Evolutionary conservation across 352 stramenopile species (phyloP).

Genomic region (Phytophthora cryptogea): DNA sequence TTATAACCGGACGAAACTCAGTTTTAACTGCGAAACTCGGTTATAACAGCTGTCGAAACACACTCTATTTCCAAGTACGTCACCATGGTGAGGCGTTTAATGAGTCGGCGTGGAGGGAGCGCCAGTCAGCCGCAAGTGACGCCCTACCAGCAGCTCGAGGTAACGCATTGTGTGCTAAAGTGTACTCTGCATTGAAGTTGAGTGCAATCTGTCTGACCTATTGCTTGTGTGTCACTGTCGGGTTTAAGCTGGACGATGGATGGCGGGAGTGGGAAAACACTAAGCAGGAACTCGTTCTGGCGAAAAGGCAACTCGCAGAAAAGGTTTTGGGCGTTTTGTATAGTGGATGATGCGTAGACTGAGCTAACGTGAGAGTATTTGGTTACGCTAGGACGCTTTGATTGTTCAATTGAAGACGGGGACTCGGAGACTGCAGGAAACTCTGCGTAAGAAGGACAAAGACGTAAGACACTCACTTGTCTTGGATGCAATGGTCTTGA

Average conservation of each 20-base stretch:
- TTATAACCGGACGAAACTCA: too few relatives aligned
- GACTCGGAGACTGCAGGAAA: conserved; percentile 58
- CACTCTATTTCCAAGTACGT: too few relatives aligned
- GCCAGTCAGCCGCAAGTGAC: conserved; percentile 26
- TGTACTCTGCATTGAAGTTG: conserved; percentile 4
- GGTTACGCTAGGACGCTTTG: conserved; percentile 42
- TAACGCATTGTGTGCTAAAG: not conserved
- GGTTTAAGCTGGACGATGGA: conserved; percentile 59
- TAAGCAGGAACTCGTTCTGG: conserved; percentile 51
- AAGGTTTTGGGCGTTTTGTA: conserved; percentile 28
- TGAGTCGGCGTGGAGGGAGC: conserved; percentile 23
- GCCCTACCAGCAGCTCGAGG: conserved; percentile 36
- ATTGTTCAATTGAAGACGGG: conserved; percentile 67
- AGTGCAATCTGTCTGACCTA: not conserved
- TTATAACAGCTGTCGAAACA: too few relatives aligned
- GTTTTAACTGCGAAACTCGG: too few relatives aligned
- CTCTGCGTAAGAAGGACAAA: conserved; percentile 68
- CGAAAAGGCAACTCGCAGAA: conserved; percentile 51
- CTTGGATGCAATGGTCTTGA: not conserved
- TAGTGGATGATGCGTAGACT: not conserved
- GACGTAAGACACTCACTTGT: conserved; percentile 37
- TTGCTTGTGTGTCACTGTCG: conserved; percentile 2
- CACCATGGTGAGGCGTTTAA: conserved; percentile 22
- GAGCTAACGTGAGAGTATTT: not conserved
- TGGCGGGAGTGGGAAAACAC: conserved; percentile 59